Base-by-base conservation (phyloP, 805 yeast genomes). In the Pichia phayaonensis region DNA sequence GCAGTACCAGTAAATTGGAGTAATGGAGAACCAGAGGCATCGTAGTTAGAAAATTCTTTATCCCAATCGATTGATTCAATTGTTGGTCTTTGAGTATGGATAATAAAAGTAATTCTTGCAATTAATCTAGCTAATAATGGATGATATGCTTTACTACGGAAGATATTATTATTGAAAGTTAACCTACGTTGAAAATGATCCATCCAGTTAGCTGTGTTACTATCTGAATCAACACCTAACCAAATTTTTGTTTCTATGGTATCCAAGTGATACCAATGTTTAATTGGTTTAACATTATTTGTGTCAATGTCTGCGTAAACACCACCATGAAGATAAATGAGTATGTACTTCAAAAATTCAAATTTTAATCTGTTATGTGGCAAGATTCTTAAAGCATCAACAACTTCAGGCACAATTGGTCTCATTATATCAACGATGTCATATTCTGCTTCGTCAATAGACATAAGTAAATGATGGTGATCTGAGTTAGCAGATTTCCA, bases 281-380 rank as follows among this genome's bases (percentile, higher is more conserved):
- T 61, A 18, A 66, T 48, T 8, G 83, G 83, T 52, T 74, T 80
- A 51, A 75, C 69, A 22, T 81, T 75, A 50, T 65, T 69, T 1
- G 85, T 80, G 59, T 81, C 86, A 23, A 80, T 76, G 58, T 81
- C 85, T 3, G 83, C 74, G 57, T 81, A 81, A 6, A 77, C 74
- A 23, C 86, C 86, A 45, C 86, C 86, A 40, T 68, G 62, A 7
- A 81, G 70, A 53, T 60, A 79, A 5, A 79, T 55, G 5, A 78
- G 68, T 50, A 79, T 63, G 57, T 79, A 81, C 50, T 81, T 69
- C 61, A 80, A 71, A 54, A 79, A 79, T 58, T 81, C 85, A 67
- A 72, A 77, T 54, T 68, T 65, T 44, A 76, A 62, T 44, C 77
- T 70, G 24, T 69, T 73, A 60, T 78, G 75, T 1, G 85, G 85